These are phyloP conservation scores for Coemansia erecta DNA, from an alignment of 192 early-diverging fungal species.

Conservation along the genomic window DNA sequence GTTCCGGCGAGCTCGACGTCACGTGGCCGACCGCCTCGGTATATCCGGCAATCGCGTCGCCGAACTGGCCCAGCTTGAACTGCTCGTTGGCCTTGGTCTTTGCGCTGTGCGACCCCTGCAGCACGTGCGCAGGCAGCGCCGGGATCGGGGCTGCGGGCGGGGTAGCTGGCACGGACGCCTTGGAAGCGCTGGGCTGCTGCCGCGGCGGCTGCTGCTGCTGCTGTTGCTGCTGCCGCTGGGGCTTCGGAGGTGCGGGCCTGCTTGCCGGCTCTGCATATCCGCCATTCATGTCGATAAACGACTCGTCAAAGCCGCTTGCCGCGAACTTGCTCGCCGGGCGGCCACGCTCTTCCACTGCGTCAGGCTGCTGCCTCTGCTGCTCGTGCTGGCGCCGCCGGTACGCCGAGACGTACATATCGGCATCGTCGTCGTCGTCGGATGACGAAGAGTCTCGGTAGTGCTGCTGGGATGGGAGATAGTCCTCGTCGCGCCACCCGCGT, in stretches of 20 bases:
- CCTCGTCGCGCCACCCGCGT: conserved; percentile 8
- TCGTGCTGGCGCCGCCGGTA: conserved; percentile 23
- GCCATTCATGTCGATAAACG: conserved; percentile 14
- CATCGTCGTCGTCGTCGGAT: conserved; percentile 31
- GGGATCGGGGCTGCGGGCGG: conserved; percentile 18
- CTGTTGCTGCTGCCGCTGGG: conserved; percentile 2
- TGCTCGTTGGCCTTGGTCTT: conserved; percentile 72
- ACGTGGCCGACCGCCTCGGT: conserved; percentile 62
- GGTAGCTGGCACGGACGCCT: background rate
- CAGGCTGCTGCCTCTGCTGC: background rate
- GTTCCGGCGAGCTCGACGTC: conserved; percentile 49
- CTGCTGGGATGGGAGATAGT: conserved; percentile 12
- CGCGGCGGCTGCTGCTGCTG: background rate
- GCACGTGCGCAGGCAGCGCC: conserved; percentile 11
- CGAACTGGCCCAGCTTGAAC: conserved; percentile 91
- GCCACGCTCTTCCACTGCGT: background rate
- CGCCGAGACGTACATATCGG: conserved; percentile 25
- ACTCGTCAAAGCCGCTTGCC: background rate
- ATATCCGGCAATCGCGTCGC: conserved; percentile 73
- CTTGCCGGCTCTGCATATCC: conserved; percentile 1
- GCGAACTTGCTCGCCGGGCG: background rate
- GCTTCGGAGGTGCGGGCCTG: background rate
- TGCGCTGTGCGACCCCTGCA: conserved; percentile 17
- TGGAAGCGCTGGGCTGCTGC: background rate
- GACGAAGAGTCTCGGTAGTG: conserved; percentile 37